phyloP scores from a whole-genome alignment of 768 basidiomycete genomes.

The Leccinum arenicola region DNA sequence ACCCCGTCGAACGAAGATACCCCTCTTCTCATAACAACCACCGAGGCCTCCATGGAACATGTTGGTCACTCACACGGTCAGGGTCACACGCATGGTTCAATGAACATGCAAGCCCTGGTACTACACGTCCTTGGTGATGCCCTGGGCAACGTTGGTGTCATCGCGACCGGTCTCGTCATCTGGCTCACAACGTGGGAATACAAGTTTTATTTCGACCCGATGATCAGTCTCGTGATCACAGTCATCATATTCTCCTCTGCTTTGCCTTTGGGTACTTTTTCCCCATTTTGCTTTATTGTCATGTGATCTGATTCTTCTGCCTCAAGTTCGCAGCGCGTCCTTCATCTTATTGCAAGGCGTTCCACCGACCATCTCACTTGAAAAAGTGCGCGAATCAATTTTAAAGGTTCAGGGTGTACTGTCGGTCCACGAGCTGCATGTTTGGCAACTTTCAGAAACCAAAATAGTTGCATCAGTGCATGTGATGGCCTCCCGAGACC shows the following conservation, averaged over 20 bases:
- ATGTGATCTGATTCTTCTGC: conserved; percentile 12
- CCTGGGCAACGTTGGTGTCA: conserved; percentile 96
- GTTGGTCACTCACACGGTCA: conserved; percentile 19
- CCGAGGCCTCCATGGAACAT: conserved; percentile 13
- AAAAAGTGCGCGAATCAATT: conserved; percentile 84
- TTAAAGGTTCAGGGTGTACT: conserved; percentile 77
- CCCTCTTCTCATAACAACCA: conserved; percentile 36
- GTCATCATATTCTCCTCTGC: conserved; percentile 96
- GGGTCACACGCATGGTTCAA: conserved; percentile 59
- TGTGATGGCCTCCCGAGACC: conserved; percentile 74
- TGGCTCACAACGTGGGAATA: conserved; percentile 84
- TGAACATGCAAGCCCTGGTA: conserved; percentile 98
- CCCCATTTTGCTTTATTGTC: not conserved
- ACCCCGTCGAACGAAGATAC: conserved; percentile 38
- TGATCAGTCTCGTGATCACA: conserved; percentile 92
- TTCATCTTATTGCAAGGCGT: conserved; percentile 96
- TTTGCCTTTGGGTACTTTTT: conserved; percentile 69
- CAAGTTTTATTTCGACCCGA: conserved; percentile 91
- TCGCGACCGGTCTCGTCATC: conserved; percentile 91
- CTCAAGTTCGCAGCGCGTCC: conserved; percentile 78
- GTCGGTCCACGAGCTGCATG: conserved; percentile 88
- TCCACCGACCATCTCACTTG: conserved; percentile 83
- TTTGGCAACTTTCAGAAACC: conserved; percentile 96
- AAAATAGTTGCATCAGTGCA: conserved; percentile 97
- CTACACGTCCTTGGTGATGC: conserved; percentile 97